A percentile compares a stretch with the other conserved stretches of the same genome.
Evolutionary conservation across 495 filamentous ascomycete species (phyloP).

Genomic region (Daldinia loculata): DNA sequence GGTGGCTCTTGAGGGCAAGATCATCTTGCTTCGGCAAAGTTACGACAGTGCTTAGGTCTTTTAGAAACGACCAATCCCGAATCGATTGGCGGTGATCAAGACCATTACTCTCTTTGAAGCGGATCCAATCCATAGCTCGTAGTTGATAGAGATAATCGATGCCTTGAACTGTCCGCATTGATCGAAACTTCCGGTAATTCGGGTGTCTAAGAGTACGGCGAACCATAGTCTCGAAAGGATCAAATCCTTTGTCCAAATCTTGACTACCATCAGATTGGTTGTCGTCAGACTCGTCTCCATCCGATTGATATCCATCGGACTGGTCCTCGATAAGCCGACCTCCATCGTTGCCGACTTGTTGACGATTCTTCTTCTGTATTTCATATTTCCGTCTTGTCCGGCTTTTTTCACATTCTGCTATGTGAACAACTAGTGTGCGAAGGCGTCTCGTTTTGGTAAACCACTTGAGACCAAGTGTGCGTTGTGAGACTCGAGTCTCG

Average conservation of each 20-base stretch:
- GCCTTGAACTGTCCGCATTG: conserved; percentile 49
- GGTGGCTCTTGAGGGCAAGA: conserved; percentile 10
- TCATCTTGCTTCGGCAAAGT: conserved; percentile 22
- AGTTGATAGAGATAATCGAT: conserved; percentile 52
- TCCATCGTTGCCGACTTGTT: neutral
- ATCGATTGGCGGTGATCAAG: conserved; percentile 3
- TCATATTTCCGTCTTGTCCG: conserved; percentile 47
- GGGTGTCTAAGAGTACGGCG: conserved; percentile 46
- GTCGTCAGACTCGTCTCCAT: neutral
- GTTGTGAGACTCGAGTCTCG: conserved; percentile 22
- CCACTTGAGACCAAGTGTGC: conserved; percentile 42
- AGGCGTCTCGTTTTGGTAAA: conserved; percentile 46
- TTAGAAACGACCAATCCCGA: conserved; percentile 47
- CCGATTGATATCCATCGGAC: neutral
- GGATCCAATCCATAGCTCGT: conserved; percentile 49
- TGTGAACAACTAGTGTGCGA: conserved; percentile 47
- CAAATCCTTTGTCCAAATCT: neutral
- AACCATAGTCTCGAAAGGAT: conserved; percentile 28
- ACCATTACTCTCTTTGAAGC: conserved; percentile 47
- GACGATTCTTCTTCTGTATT: neutral
- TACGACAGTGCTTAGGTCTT: conserved; percentile 46
- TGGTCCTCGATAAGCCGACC: neutral
- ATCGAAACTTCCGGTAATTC: conserved; percentile 44
- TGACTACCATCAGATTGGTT: neutral
- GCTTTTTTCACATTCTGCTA: conserved; percentile 41